These are phyloP conservation scores for Encephalitozoon intestinalis DNA, from an alignment of 371 early-diverging fungal genomes.

Conservation along the genomic window DNA sequence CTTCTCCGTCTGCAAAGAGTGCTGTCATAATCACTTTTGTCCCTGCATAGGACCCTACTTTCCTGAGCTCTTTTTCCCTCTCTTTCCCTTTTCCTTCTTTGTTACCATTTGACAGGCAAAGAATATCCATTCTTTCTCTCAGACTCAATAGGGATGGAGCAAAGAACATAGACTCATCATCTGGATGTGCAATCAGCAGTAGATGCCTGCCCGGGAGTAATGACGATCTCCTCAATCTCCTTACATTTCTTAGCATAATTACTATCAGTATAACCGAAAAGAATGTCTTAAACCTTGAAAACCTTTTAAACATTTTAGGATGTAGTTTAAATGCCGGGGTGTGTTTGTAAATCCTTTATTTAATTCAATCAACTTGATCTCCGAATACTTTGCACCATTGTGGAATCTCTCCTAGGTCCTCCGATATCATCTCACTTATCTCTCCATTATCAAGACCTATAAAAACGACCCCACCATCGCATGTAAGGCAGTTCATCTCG, in stretches of 20 bases:
- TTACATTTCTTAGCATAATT: background rate
- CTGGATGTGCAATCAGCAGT: conserved; percentile 87
- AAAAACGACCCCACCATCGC: conserved; percentile 76
- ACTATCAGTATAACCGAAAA: background rate
- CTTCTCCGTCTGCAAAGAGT: conserved; percentile 43
- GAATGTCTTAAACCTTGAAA: background rate
- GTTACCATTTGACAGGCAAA: conserved; percentile 75
- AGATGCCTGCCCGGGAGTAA: conserved; percentile 49
- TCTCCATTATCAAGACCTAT: conserved; percentile 82
- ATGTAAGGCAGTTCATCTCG: conserved; percentile 78
- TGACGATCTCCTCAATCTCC: background rate
- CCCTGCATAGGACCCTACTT: conserved; percentile 6
- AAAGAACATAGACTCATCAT: conserved; percentile 99
- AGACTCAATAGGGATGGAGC: conserved; percentile 68
- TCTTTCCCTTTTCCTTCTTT: conserved; percentile 61
- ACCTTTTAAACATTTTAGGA: background rate
- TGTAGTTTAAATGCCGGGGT: too few species aligned
- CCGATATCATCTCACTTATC: conserved; percentile 82
- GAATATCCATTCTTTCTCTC: conserved; percentile 59
- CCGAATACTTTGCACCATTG: conserved; percentile 67
- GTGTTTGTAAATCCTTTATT: too few species aligned
- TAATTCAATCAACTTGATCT: background rate
- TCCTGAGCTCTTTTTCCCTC: conserved; percentile 35
- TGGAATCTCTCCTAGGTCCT: conserved; percentile 82
- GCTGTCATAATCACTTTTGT: conserved; percentile 16